Evolutionary conservation across 345 rosid genomes (phyloP).

Genomic region (Corchorus capsularis): DNA sequence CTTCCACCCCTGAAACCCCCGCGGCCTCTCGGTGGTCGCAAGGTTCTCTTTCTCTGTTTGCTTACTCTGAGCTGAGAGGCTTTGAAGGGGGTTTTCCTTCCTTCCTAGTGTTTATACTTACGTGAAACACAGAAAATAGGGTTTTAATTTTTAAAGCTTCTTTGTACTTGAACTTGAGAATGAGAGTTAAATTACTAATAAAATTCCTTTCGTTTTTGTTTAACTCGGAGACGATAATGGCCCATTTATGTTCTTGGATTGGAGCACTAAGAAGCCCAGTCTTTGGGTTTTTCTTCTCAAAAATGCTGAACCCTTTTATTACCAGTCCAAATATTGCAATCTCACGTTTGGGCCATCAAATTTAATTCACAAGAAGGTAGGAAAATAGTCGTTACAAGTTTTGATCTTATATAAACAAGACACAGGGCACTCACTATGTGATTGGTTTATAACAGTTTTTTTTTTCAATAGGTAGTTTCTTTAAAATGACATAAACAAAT

Average conservation of each 20-base stretch:
- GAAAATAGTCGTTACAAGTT: no score
- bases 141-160: slow-evolving; percentile 35
- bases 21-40: slow-evolving; percentile 75
- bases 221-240: not conserved
- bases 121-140: slow-evolving; percentile 15
- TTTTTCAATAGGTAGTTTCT: no score
- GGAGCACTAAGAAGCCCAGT: not conserved
- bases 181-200: slow-evolving; percentile 18
- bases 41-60: slow-evolving; percentile 1
- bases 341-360: no score
- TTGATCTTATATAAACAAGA: no score
- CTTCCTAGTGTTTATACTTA: slow-evolving; percentile 23
- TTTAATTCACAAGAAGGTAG: no score
- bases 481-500: no score
- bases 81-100: slow-evolving; percentile 19
- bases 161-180: no score
- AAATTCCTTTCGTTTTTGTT: slow-evolving; percentile 19
- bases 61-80: slow-evolving; percentile 3
- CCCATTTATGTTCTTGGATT: not conserved
- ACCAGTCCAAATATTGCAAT: no score
- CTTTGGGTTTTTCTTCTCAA: not conserved
- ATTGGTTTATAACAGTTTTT: no score
- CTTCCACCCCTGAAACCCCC: slow-evolving; percentile 63
- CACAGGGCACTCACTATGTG: no score
- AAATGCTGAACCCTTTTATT: not conserved